A percentile compares a stretch with the other conserved stretches of the same genome.
phyloP scores from a whole-genome alignment of 371 early-diverging fungal genomes.

The Lichtheimia corymbifera region DNA sequence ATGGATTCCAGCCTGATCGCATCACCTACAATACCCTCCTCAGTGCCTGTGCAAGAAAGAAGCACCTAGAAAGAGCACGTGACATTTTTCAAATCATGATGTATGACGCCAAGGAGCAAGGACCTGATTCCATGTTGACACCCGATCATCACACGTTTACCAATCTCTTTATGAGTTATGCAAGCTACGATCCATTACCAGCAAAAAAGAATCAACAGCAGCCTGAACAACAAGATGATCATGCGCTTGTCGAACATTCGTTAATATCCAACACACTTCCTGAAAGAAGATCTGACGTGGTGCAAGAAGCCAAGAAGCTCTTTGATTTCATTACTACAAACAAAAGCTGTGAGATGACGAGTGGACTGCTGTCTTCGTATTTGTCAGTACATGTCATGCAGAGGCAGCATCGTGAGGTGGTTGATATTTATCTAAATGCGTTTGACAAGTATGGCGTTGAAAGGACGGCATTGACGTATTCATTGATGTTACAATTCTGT shows the following conservation, averaged over 20 bases:
- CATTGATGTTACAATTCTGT: slow-evolving; percentile 50
- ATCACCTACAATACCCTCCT: slow-evolving; percentile 83
- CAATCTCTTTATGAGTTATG: slow-evolving; percentile 70
- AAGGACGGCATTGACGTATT: slow-evolving; percentile 61
- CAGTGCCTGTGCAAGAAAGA: slow-evolving; percentile 71
- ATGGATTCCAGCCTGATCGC: slow-evolving; percentile 78
- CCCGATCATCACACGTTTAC: slow-evolving; percentile 63
- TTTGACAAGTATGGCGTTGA: slow-evolving; percentile 45
- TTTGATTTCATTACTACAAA: slow-evolving; percentile 36
- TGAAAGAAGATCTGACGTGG: slow-evolving; percentile 37
- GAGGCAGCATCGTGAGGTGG: slow-evolving; percentile 44
- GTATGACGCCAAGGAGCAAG: slow-evolving; percentile 28
- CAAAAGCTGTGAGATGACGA: slow-evolving; percentile 20
- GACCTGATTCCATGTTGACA: slow-evolving; percentile 27
- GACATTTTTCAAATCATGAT: slow-evolving; percentile 62
- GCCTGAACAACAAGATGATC: slow-evolving; percentile 11
- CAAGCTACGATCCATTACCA: slow-evolving; percentile 40
- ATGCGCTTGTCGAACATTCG: slow-evolving; percentile 25
- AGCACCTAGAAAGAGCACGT: slow-evolving; percentile 63
- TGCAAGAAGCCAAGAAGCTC: slow-evolving; percentile 43
- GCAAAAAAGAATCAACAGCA: slow-evolving; percentile 7
- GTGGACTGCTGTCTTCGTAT: slow-evolving; percentile 61
- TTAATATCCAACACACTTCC: slow-evolving; percentile 33
- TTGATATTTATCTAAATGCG: slow-evolving; percentile 45
- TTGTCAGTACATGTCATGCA: slow-evolving; percentile 60